phyloP scores from a whole-genome alignment of 352 stramenopile species.

The Aphanomyces invadans region DNA sequence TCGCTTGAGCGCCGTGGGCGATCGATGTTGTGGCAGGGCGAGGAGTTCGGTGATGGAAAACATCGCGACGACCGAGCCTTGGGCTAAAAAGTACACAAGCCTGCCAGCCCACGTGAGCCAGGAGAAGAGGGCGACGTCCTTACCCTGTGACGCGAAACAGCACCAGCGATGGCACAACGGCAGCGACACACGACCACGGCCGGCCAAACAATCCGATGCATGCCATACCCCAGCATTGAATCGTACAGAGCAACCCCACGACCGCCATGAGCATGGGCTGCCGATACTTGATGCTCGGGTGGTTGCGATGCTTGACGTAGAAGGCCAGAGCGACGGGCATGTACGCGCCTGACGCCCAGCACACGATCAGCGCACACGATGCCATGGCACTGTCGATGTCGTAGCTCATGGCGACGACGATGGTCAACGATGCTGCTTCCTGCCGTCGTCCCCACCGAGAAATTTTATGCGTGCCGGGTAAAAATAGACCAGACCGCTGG shows the following conservation, averaged over 20 bases:
- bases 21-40: not conserved
- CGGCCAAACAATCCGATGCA: not conserved
- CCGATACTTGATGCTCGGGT: constrained; percentile 3
- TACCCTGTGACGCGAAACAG: not conserved
- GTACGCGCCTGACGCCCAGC: not conserved
- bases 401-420: not conserved
- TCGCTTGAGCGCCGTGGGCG: not conserved
- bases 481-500: no score
- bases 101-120: not conserved
- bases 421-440: not conserved
- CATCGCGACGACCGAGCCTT: not conserved
- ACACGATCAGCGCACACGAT: not conserved
- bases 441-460: not conserved
- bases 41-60: not conserved
- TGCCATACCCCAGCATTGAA: not conserved
- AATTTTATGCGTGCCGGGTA: not conserved
- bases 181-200: not conserved
- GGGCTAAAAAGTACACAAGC: not conserved
- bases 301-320: not conserved
- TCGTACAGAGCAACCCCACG: not conserved
- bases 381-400: not conserved
- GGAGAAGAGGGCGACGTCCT: not conserved
- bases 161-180: not conserved
- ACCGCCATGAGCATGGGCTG: not conserved
- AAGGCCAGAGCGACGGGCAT: not conserved